Evolutionary conservation across 2,329 filamentous ascomycete species (phyloP), one percentile per base, ranked within the genome.

Genomic region (Alternaria ethzedia): DNA sequence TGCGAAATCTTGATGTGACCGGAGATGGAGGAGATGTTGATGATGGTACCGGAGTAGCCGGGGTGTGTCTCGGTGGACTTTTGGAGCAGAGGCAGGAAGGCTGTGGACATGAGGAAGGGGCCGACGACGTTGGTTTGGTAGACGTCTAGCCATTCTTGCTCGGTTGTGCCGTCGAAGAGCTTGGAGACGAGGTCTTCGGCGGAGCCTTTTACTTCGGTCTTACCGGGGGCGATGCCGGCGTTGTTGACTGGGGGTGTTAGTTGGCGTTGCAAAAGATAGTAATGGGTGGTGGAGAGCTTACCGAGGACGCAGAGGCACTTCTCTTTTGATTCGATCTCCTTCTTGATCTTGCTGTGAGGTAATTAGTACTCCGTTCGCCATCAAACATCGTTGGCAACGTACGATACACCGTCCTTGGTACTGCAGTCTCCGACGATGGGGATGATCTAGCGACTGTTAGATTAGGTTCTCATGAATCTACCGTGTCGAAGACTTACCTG

Each of bases 121-220:
- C 80, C 78, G 9, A 82, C 79, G n/a, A 84, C 83, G 59, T 84
- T 84, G 23, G 82, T 83, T 17, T 79, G 74, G 72, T 83, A 84
- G 36, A 82, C 73, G 32, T 78, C 74, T 6, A 80, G 79, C 83
- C 83, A 85, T 62, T 83, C 82, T 32, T 83, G 78, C 61, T 82
- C 81, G 11, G 79, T 74, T 3, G 81, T 78, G 36, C 81, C 77
- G 12, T 83, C 82, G 64, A 84, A 82, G 13, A 84, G 75, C 54
- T 83, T 82, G 59, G 81, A 77, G 57, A 80, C 79, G 59, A 83
- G 70, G 43, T 83, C 80, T n/a, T 82, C 80, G 12, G 75, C 72
- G 13, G 74, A 79, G 21, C 80, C 81, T 66, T 81, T 67, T 68
- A 77, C 77, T 68, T 72, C 64, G 8, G 73, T 73, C 62, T 81